Percentiles rank a stretch among this genome's conserved stretches.
These are phyloP conservation scores for Fusarium palustre DNA, from an alignment of 2,329 filamentous ascomycete genomes.

Conservation along the genomic window DNA sequence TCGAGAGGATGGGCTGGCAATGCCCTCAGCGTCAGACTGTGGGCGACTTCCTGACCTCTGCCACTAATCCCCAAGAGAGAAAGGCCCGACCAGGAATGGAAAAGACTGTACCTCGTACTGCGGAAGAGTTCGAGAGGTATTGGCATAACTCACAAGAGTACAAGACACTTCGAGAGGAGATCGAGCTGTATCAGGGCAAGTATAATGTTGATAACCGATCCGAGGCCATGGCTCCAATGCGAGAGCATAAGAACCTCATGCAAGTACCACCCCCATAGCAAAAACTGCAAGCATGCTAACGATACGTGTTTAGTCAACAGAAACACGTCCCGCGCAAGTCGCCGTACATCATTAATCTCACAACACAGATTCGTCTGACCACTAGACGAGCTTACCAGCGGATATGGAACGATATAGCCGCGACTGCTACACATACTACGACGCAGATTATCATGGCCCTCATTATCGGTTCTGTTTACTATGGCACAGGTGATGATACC, in stretches of 20 bases:
- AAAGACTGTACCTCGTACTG: constrained; percentile 70
- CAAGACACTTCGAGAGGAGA: constrained; percentile 57
- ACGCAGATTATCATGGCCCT: constrained; percentile 67
- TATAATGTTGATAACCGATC: constrained; percentile 57
- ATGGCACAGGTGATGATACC: constrained; percentile 61
- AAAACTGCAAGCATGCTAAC: rapidly evolving
- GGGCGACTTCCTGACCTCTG: constrained; percentile 75
- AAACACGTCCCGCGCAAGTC: constrained; percentile 66
- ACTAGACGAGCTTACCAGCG: constrained; percentile 64
- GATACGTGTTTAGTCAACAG: constrained; percentile 54
- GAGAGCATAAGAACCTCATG: constrained; percentile 59
- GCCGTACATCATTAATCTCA: constrained; percentile 67
- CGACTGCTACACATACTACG: constrained; percentile 59
- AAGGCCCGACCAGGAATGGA: constrained; percentile 68
- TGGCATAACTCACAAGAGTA: constrained; percentile 62
- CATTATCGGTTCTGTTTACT: constrained; percentile 72
- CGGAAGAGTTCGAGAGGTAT: constrained; percentile 73
- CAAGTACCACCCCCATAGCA: not conserved
- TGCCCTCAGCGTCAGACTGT: constrained; percentile 76
- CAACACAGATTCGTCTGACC: constrained; percentile 65
- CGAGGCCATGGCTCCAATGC: constrained; percentile 55
- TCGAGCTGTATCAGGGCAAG: constrained; percentile 62
- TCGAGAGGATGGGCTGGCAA: constrained; percentile 75
- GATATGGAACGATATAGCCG: constrained; percentile 63
- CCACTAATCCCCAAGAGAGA: constrained; percentile 74